These are phyloP conservation scores for Dioscorea dumetorum DNA, from an alignment of 106 monocot species.

Conservation along the genomic window DNA sequence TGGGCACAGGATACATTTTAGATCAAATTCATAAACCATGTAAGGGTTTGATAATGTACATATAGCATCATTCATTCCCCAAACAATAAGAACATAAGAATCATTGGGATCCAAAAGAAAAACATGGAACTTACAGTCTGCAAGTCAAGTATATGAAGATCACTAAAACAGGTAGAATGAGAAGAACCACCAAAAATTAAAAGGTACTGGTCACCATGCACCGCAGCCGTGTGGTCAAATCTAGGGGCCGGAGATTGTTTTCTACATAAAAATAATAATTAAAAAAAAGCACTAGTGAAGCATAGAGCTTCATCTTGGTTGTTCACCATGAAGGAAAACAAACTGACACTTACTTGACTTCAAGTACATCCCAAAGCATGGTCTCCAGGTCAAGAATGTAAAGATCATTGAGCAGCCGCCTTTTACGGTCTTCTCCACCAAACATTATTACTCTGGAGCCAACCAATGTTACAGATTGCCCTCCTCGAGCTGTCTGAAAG, in stretches of 20 bases:
- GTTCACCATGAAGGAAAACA: background rate
- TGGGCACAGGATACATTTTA: background rate
- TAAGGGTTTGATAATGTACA: background rate
- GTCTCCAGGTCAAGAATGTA: constrained; percentile 81
- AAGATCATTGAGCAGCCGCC: constrained; percentile 68
- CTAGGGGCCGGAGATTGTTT: constrained; percentile 50
- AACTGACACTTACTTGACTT: constrained; percentile 39
- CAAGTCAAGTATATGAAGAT: constrained; percentile 85
- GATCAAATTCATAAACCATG: background rate
- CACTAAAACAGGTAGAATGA: constrained; percentile 74
- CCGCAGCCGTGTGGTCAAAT: constrained; percentile 74
- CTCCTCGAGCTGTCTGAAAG: constrained; percentile 65
- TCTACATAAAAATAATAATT: constrained; percentile 17
- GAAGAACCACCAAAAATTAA: constrained; percentile 86
- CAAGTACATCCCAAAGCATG: constrained; percentile 65
- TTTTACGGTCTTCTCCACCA: constrained; percentile 77
- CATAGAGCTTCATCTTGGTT: background rate
- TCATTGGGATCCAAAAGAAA: constrained; percentile 4
- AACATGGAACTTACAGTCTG: constrained; percentile 46
- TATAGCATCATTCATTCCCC: too few species aligned
- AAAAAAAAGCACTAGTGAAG: background rate
- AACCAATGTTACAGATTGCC: constrained; percentile 64
- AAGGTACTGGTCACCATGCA: constrained; percentile 69
- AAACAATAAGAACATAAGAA: background rate
- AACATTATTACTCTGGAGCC: constrained; percentile 78